These are phyloP conservation scores for Grosmannia clavigera DNA, from an alignment of 2,329 filamentous ascomycete species.

Conservation along the genomic window DNA sequence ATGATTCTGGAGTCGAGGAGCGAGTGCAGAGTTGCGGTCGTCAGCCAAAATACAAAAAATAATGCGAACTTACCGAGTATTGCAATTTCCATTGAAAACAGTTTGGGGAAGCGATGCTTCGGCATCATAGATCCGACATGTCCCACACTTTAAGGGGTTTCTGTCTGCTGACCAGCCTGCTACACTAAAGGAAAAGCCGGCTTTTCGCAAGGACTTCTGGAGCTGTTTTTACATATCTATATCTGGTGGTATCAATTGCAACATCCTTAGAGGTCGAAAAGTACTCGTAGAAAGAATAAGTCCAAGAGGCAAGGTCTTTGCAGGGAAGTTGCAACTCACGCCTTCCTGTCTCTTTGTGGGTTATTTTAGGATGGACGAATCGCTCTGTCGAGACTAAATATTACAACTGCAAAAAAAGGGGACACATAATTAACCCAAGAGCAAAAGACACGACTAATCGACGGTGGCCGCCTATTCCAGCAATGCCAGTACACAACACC, in stretches of 20 bases:
- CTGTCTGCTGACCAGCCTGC: not conserved
- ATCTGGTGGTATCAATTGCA: not conserved
- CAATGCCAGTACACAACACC: not conserved
- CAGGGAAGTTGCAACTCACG: not conserved
- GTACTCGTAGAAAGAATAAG: too few species aligned
- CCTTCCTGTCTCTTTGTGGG: not conserved
- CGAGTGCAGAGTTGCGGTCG: too few species aligned
- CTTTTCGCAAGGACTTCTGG: not conserved
- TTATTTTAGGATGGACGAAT: not conserved
- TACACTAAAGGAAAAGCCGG: not conserved
- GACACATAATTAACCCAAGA: not conserved
- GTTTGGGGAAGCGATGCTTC: not conserved
- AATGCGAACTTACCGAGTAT: too few species aligned
- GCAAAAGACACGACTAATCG: not conserved
- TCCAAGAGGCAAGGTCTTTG: not conserved
- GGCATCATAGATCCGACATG: not conserved
- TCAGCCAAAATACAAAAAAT: too few species aligned
- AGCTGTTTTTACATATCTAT: too few species aligned
- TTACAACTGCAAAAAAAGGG: not conserved
- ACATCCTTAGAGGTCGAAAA: not conserved
- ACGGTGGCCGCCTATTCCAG: not conserved
- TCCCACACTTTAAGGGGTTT: not conserved
- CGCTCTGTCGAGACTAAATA: not conserved
- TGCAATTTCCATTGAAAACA: too few species aligned
- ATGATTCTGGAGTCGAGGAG: too few species aligned